Conservation (phyloP, 2,329 filamentous ascomycete genomes). For the Apiospora saccharicola region DNA sequence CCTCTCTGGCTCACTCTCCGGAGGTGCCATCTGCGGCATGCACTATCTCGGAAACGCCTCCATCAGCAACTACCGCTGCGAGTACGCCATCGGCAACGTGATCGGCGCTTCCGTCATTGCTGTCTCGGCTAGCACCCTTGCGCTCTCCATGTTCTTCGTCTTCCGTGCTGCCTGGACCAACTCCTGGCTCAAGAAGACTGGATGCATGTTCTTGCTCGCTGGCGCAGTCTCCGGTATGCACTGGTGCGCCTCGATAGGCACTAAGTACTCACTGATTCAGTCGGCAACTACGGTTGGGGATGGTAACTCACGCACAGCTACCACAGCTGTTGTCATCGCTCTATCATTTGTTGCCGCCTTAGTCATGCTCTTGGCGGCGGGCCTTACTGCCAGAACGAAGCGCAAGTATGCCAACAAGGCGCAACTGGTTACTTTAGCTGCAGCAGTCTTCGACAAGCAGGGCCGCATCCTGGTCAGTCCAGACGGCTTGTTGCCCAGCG, state of each 20-base stretch:
- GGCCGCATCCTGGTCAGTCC: slow-evolving; percentile 74
- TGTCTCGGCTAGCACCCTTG: slow-evolving; percentile 72
- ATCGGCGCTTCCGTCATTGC: slow-evolving; percentile 76
- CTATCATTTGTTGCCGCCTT: slow-evolving; percentile 68
- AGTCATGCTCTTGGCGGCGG: slow-evolving; percentile 62
- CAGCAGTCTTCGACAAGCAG: slow-evolving; percentile 71
- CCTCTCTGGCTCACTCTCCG: slow-evolving; percentile 73
- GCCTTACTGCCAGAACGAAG: slow-evolving; percentile 60
- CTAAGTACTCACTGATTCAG: slow-evolving; percentile 63
- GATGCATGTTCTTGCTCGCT: slow-evolving; percentile 75
- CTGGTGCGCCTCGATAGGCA: slow-evolving; percentile 80
- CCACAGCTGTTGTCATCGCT: slow-evolving; percentile 76
- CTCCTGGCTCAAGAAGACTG: slow-evolving; percentile 75
- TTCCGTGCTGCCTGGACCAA: slow-evolving; percentile 81
- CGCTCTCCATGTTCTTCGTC: slow-evolving; percentile 80
- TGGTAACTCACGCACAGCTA: slow-evolving; percentile 54
- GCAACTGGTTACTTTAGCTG: slow-evolving; percentile 65
- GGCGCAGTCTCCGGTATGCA: slow-evolving; percentile 86
- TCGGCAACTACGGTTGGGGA: too few species aligned
- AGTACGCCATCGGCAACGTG: slow-evolving; percentile 66
- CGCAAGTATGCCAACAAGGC: slow-evolving; percentile 64
- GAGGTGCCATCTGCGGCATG: slow-evolving; percentile 82
- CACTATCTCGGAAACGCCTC: slow-evolving; percentile 88
- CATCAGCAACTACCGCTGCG: slow-evolving; percentile 77
- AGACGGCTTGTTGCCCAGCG: slow-evolving; percentile 72